Percentiles rank a stretch among this genome's conserved stretches.
Conservation (phyloP, 495 filamentous ascomycete genomes). For the Pseudotulostoma volvatum region DNA sequence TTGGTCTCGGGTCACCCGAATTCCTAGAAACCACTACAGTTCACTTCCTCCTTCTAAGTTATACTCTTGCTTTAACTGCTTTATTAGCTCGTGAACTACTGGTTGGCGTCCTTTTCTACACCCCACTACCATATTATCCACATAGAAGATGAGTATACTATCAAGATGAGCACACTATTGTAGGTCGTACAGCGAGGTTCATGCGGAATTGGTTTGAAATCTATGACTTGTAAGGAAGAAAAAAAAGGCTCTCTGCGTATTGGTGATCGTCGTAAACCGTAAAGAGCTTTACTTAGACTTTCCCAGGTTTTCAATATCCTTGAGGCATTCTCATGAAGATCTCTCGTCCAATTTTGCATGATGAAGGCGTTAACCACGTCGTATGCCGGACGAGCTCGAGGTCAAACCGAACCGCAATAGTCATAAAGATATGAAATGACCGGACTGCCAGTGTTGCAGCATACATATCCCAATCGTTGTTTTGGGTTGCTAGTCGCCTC, state of each 20-base stretch:
- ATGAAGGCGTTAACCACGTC: constrained; percentile 15
- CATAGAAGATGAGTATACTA: too few relatives aligned
- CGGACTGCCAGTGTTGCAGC: too few relatives aligned
- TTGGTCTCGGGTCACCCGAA: too few relatives aligned
- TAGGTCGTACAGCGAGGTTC: constrained; percentile 8
- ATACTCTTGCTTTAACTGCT: too few relatives aligned
- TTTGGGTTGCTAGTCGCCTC: too few relatives aligned
- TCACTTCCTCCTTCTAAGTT: too few relatives aligned
- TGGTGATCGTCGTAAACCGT: constrained; percentile 11
- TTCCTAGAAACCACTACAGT: too few relatives aligned
- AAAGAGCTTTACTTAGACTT: constrained; percentile 8
- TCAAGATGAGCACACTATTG: constrained; percentile 9
- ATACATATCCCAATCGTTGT: constrained; percentile 4
- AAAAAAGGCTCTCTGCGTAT: constrained; percentile 8
- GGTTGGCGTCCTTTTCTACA: too few relatives aligned
- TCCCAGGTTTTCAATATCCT: constrained; percentile 5
- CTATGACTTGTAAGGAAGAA: constrained; percentile 6
- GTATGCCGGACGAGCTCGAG: constrained; percentile 6
- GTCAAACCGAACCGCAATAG: constrained; percentile 8
- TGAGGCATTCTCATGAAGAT: constrained; percentile 3
- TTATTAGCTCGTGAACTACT: too few relatives aligned
- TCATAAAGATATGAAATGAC: constrained; percentile 10
- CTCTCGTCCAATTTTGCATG: constrained; percentile 8
- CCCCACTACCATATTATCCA: too few relatives aligned
- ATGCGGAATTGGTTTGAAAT: constrained; percentile 5